A percentile compares a stretch with the other conserved stretches of the same genome.
Evolutionary conservation across 345 rosid genomes (phyloP).

Genomic region (Acer yangbiense): DNA sequence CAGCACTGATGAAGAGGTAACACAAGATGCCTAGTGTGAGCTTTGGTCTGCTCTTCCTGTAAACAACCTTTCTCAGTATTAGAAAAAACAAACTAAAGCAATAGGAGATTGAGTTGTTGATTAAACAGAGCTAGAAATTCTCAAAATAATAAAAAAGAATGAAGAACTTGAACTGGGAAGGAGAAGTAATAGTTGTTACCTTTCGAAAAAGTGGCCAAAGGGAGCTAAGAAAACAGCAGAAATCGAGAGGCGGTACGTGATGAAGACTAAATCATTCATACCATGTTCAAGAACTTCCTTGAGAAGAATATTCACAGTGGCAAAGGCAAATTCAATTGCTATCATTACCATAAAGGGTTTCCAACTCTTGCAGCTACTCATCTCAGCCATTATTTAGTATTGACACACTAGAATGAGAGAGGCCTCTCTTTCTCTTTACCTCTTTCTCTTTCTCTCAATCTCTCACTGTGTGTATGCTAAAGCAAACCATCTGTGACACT

Average conservation of each 20-base stretch:
- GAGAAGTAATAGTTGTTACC: conserved; percentile 34
- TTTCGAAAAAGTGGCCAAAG: conserved; percentile 55
- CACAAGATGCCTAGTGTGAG: conserved; percentile 53
- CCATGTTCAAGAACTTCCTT: conserved; percentile 60
- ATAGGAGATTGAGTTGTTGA: not conserved
- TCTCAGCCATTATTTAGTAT: conserved; percentile 25
- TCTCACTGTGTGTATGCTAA: not conserved
- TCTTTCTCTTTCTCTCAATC: not conserved
- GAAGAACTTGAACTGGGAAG: not conserved
- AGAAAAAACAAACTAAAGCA: not conserved
- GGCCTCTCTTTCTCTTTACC: not conserved
- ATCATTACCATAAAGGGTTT: conserved; percentile 51
- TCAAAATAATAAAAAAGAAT: not conserved
- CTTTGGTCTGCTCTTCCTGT: conserved; percentile 61
- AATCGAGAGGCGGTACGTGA: conserved; percentile 60
- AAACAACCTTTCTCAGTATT: not conserved
- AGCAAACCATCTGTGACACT: conserved; percentile 12
- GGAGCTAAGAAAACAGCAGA: conserved; percentile 63
- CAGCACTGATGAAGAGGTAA: conserved; percentile 57
- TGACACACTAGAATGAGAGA: conserved; percentile 7
- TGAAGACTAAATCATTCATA: conserved; percentile 51
- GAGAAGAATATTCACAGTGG: conserved; percentile 57
- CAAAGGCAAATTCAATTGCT: conserved; percentile 50
- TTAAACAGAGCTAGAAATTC: too few relatives aligned
- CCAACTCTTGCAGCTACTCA: conserved; percentile 33